Percentiles rank a stretch among this genome's conserved stretches.
phyloP scores from a whole-genome alignment of 2,329 filamentous ascomycete species.

The Phaeomoniella chlamydospora region DNA sequence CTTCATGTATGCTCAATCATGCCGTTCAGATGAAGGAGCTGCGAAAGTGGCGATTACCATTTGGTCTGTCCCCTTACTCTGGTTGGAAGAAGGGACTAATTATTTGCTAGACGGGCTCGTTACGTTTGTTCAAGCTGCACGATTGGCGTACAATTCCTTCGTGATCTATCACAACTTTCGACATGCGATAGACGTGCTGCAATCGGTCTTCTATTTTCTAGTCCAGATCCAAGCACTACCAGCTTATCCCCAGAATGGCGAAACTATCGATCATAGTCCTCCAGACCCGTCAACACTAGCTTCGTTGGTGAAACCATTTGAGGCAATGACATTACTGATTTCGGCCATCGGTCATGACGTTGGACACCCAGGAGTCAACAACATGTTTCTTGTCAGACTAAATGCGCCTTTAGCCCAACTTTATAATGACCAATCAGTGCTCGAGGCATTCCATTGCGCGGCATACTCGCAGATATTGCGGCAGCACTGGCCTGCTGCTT shows the following conservation, averaged over 20 bases:
- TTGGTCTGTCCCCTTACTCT: slow-evolving; percentile 38
- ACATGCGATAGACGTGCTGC: slow-evolving; percentile 89
- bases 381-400: slow-evolving; percentile 82
- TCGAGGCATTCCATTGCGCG: slow-evolving; percentile 95
- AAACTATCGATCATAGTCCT: slow-evolving; percentile 13
- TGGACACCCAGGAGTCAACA: slow-evolving; percentile 94
- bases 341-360: slow-evolving; percentile 98
- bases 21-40: slow-evolving; percentile 70
- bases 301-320: slow-evolving; percentile 65
- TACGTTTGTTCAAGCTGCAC: slow-evolving; percentile 73
- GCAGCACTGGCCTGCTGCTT: slow-evolving; percentile 76
- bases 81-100: slow-evolving; percentile 25
- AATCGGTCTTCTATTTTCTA: slow-evolving; percentile 84
- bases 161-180: slow-evolving; percentile 98
- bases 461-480: slow-evolving; percentile 93
- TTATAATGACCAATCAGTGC: slow-evolving; percentile 91
- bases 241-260: slow-evolving; percentile 39
- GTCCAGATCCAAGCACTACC: slow-evolving; percentile 64
- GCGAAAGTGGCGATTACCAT: slow-evolving; percentile 62
- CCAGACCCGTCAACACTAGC: slow-evolving; percentile 50
- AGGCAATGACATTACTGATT: slow-evolving; percentile 76
- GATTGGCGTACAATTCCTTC: slow-evolving; percentile 89
- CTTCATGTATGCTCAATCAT: slow-evolving; percentile 82
- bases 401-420: slow-evolving; percentile 88
- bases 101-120: slow-evolving; percentile 54